phyloP scores from a whole-genome alignment of 2,329 filamentous ascomycete genomes.

The Trichoderma polysporum region DNA sequence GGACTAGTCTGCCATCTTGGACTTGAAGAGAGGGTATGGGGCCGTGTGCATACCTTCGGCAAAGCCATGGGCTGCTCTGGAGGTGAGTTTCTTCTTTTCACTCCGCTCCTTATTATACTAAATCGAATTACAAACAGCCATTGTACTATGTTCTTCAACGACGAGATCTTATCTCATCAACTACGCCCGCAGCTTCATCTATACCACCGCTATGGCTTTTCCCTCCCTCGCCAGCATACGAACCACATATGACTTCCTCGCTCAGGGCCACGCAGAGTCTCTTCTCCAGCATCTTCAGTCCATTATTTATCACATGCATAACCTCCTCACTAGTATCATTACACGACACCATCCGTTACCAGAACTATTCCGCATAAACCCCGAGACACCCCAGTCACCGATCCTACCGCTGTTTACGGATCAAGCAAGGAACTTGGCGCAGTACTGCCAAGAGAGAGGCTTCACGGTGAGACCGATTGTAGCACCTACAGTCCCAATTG shows the following conservation, averaged over 20 bases:
- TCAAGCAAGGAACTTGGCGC: constrained; percentile 57
- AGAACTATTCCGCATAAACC: constrained; percentile 38
- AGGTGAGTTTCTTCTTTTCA: constrained; percentile 49
- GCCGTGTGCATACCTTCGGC: constrained; percentile 64
- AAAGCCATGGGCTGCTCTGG: constrained; percentile 69
- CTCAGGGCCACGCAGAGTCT: constrained; percentile 46
- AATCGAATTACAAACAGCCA: constrained; percentile 32
- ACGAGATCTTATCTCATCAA: constrained; percentile 68
- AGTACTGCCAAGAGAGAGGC: constrained; percentile 56
- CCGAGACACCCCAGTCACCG: constrained; percentile 50
- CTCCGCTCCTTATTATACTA: neutral
- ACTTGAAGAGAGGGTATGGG: constrained; percentile 56
- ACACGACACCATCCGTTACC: constrained; percentile 19
- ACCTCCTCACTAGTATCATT: constrained; percentile 44
- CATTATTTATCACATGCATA: constrained; percentile 42
- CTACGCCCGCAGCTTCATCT: constrained; percentile 73
- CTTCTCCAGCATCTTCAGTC: constrained; percentile 35
- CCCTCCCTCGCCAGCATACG: constrained; percentile 60
- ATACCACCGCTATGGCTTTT: constrained; percentile 68
- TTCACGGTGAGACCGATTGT: constrained; percentile 66
- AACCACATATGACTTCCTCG: constrained; percentile 58
- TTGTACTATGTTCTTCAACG: constrained; percentile 60
- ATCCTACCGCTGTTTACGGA: constrained; percentile 64
- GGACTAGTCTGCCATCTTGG: constrained; percentile 59
- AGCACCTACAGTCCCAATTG: constrained; percentile 64